Evolutionary conservation across 805 yeast genomes (phyloP).

Genomic region (Kazachstania martiniae): DNA sequence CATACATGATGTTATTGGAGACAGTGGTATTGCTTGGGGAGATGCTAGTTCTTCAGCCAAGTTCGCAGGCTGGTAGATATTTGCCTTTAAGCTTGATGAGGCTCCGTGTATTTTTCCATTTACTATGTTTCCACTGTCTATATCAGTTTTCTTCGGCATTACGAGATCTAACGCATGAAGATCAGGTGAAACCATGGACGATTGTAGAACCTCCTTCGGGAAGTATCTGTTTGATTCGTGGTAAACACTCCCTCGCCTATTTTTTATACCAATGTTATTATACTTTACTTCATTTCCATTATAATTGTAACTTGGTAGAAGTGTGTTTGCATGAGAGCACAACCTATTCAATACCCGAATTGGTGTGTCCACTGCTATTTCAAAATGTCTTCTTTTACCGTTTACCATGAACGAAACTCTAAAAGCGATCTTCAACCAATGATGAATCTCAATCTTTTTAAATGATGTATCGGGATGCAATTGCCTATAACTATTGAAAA

Average conservation of each 20-base stretch:
- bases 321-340: slow-evolving; percentile 71
- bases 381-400: slow-evolving; percentile 73
- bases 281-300: not conserved
- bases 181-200: slow-evolving; percentile 45
- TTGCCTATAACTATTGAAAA: slow-evolving; percentile 41
- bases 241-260: slow-evolving; percentile 5
- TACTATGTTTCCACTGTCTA: not conserved
- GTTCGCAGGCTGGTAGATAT: slow-evolving; percentile 44
- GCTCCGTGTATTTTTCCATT: slow-evolving; percentile 2
- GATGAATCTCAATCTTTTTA: slow-evolving; percentile 71
- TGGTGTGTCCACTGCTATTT: slow-evolving; percentile 88
- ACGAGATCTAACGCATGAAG: slow-evolving; percentile 36
- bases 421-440: slow-evolving; percentile 85
- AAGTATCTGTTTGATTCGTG: slow-evolving; percentile 29
- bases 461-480: slow-evolving; percentile 81
- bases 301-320: slow-evolving; percentile 54
- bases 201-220: slow-evolving; percentile 26
- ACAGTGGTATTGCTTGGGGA: slow-evolving; percentile 54
- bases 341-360: slow-evolving; percentile 64
- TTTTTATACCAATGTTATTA: not conserved
- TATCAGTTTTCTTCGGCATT: slow-evolving; percentile 2
- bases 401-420: slow-evolving; percentile 53
- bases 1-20: too few species aligned
- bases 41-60: slow-evolving; percentile 39
- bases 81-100: slow-evolving; percentile 32